Evolutionary conservation across 2,329 filamentous ascomycete species (phyloP).

Genomic region (Leptographium flavum): DNA sequence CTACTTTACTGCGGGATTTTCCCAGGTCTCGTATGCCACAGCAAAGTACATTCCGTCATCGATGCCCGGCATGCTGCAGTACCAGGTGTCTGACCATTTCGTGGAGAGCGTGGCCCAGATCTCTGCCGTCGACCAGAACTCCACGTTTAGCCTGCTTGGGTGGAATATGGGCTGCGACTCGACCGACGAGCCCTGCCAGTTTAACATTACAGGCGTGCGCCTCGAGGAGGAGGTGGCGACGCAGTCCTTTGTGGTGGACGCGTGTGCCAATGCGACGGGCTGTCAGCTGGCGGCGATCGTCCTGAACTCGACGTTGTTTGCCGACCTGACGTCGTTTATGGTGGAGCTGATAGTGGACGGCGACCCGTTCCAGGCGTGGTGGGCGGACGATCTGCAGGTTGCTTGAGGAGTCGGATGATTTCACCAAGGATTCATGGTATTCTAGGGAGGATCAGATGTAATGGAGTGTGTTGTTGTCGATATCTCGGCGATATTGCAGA

Average conservation of each 20-base stretch:
- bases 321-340: constrained; percentile 22
- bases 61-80: constrained; percentile 12
- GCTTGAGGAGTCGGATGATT: not conserved
- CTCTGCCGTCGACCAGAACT: constrained; percentile 13
- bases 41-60: constrained; percentile 11
- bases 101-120: constrained; percentile 14
- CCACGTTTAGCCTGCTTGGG: constrained; percentile 23
- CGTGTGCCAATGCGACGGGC: constrained; percentile 15
- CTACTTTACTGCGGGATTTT: constrained; percentile 21
- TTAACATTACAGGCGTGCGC: constrained; percentile 21
- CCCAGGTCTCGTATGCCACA: constrained; percentile 14
- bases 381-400: constrained; percentile 26
- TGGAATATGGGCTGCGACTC: constrained; percentile 25
- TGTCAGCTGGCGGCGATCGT: constrained; percentile 17
- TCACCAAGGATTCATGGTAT: too few relatives aligned
- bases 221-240: constrained; percentile 10
- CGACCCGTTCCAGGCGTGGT: constrained; percentile 23
- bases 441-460: too few relatives aligned
- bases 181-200: constrained; percentile 17
- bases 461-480: too few relatives aligned
- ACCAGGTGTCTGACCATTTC: constrained; percentile 14
- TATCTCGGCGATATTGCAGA: too few relatives aligned
- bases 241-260: constrained; percentile 14
- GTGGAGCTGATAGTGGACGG: constrained; percentile 25
- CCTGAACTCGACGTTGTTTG: constrained; percentile 15